These are phyloP conservation scores for Talaromyces sp. DNA, from an alignment of 2,329 filamentous ascomycete species.

Conservation along the genomic window DNA sequence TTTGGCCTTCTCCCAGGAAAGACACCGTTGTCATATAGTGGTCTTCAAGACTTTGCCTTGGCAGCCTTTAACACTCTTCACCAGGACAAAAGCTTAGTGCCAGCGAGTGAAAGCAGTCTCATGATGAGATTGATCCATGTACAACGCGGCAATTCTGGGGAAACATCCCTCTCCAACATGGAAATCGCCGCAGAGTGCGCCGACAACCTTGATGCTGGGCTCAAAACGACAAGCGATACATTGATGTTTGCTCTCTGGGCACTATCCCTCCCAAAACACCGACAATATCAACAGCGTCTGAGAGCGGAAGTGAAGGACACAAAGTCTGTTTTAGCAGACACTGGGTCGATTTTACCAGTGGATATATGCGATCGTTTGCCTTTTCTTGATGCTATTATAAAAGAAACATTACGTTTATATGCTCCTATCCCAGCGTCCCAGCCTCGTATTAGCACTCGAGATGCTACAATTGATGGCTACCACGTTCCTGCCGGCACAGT, in stretches of 20 bases:
- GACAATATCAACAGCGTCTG: neutral
- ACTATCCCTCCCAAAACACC: neutral
- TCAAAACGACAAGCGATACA: constrained; percentile 3
- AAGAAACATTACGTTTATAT: constrained; percentile 1
- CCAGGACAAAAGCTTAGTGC: neutral
- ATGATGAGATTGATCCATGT: neutral
- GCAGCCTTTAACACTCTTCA: neutral
- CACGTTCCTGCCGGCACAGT: constrained; percentile 4
- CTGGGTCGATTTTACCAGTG: neutral
- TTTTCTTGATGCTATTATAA: neutral
- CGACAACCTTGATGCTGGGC: neutral
- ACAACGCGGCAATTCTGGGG: neutral
- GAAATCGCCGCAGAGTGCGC: constrained; percentile 1
- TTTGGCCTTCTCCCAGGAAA: neutral
- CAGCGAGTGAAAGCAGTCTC: neutral
- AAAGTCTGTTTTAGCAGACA: neutral
- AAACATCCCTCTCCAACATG: neutral
- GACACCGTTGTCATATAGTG: neutral
- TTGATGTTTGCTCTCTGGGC: constrained; percentile 2
- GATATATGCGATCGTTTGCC: neutral
- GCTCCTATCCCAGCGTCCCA: constrained; percentile 1
- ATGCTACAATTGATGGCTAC: neutral
- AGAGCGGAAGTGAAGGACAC: neutral
- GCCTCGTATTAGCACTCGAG: neutral
- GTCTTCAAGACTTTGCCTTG: neutral